phyloP scores from a whole-genome alignment of 148 eudicot species.

The Nyssa sinensis region DNA sequence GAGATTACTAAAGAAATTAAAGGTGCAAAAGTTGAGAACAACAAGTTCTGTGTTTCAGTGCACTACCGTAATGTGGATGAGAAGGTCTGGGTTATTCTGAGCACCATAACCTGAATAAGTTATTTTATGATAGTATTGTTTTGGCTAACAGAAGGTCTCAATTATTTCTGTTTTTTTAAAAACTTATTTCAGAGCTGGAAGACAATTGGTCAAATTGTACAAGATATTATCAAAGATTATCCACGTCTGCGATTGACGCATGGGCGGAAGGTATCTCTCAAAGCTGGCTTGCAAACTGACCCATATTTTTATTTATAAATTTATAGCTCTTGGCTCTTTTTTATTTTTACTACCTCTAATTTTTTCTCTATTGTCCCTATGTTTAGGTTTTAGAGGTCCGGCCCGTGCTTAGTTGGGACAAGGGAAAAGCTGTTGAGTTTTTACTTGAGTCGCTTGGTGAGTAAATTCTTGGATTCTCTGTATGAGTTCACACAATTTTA shows the following conservation, averaged over 20 bases:
- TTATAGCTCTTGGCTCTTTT: not conserved
- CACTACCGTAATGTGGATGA: slow-evolving; percentile 96
- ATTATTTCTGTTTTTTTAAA: slow-evolving; percentile 1
- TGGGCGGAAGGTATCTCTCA: slow-evolving; percentile 70
- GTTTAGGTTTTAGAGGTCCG: slow-evolving; percentile 83
- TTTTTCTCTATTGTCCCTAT: not conserved
- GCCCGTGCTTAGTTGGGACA: slow-evolving; percentile 93
- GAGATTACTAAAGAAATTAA: slow-evolving; percentile 59
- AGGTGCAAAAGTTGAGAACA: slow-evolving; percentile 86
- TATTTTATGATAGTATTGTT: not conserved
- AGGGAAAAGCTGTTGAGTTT: slow-evolving; percentile 97
- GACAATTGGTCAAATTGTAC: slow-evolving; percentile 54
- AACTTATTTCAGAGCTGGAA: slow-evolving; percentile 67
- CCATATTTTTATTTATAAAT: not conserved
- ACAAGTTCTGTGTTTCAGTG: slow-evolving; percentile 91
- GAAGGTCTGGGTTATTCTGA: slow-evolving; percentile 43
- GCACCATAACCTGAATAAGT: not conserved
- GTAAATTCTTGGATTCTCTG: slow-evolving; percentile 10
- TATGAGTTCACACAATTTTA: not conserved
- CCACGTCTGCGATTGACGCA: slow-evolving; percentile 78
- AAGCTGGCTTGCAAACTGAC: not conserved
- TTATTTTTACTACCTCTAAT: not conserved
- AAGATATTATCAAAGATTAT: slow-evolving; percentile 51
- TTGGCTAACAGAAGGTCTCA: not conserved
- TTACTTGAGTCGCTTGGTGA: slow-evolving; percentile 88